phyloP scores from a whole-genome alignment of 768 basidiomycete genomes.

The Hericium alpestre region DNA sequence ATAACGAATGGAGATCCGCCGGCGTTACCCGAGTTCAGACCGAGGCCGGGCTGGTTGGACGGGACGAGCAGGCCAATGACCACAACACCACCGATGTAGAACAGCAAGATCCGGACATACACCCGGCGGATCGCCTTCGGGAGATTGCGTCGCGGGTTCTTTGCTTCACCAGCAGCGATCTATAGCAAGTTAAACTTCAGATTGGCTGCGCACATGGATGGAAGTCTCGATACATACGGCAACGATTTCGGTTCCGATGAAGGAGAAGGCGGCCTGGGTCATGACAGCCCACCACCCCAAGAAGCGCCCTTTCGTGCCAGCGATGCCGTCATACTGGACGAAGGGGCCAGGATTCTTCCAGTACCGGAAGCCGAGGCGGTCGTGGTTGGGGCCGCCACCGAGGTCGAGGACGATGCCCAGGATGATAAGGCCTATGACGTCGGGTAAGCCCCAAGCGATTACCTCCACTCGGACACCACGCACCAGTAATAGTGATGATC shows the following conservation, averaged over 20 bases:
- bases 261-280: slow-evolving; percentile 51
- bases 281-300: slow-evolving; percentile 40
- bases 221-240: slow-evolving; percentile 15
- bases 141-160: slow-evolving; percentile 60
- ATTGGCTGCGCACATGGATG: neutral
- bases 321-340: slow-evolving; percentile 27
- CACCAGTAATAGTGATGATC: slow-evolving; percentile 33
- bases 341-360: slow-evolving; percentile 51
- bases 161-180: slow-evolving; percentile 86
- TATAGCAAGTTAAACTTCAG: slow-evolving; percentile 15
- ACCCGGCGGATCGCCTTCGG: slow-evolving; percentile 32
- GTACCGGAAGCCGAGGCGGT: slow-evolving; percentile 40
- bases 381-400: slow-evolving; percentile 45
- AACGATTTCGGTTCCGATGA: slow-evolving; percentile 45
- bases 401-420: slow-evolving; percentile 44
- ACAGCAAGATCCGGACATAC: slow-evolving; percentile 69
- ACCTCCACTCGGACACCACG: neutral
- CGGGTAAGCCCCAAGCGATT: neutral
- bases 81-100: slow-evolving; percentile 50
- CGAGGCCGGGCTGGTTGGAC: slow-evolving; percentile 47
- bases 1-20: slow-evolving; percentile 86
- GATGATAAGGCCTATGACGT: slow-evolving; percentile 25
- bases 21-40: slow-evolving; percentile 45
- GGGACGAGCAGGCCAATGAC: slow-evolving; percentile 81
- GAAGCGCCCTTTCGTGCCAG: slow-evolving; percentile 42